phyloP scores from a whole-genome alignment of 2,329 filamentous ascomycete species.

The Apiospora kogelbergensis region DNA sequence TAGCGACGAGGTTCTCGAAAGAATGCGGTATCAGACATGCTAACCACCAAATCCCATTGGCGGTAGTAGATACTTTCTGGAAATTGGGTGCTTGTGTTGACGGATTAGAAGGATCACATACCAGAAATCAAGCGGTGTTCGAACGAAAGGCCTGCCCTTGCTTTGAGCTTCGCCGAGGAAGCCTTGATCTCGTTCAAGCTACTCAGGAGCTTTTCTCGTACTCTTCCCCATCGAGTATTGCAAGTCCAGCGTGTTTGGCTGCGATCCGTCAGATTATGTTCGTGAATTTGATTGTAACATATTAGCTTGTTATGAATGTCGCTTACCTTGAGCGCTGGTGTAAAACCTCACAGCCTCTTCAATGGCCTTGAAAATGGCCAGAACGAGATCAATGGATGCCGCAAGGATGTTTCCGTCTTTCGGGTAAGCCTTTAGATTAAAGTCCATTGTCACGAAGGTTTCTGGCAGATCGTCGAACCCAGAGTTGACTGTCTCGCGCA shows the following conservation, averaged over 20 bases:
- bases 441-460: conserved; percentile 11
- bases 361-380: conserved; percentile 13
- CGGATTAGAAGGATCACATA: not conserved
- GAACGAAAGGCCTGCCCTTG: not conserved
- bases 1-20: too few species aligned
- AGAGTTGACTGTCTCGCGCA: conserved; percentile 11
- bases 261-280: not conserved
- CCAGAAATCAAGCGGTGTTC: not conserved
- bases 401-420: conserved; percentile 8
- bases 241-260: not conserved
- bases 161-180: not conserved
- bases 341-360: conserved; percentile 14
- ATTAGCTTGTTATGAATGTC: not conserved
- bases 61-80: not conserved
- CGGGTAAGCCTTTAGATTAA: not conserved
- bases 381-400: conserved; percentile 3
- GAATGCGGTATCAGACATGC: not conserved
- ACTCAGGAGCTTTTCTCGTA: not conserved
- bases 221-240: not conserved
- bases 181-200: not conserved
- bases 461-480: conserved; percentile 15
- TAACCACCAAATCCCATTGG: not conserved
- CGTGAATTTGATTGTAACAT: not conserved
- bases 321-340: conserved; percentile 12
- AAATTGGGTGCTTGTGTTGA: not conserved